Base-by-base conservation (phyloP, 352 stramenopile species). In the Pythium vanterpoolii region DNA sequence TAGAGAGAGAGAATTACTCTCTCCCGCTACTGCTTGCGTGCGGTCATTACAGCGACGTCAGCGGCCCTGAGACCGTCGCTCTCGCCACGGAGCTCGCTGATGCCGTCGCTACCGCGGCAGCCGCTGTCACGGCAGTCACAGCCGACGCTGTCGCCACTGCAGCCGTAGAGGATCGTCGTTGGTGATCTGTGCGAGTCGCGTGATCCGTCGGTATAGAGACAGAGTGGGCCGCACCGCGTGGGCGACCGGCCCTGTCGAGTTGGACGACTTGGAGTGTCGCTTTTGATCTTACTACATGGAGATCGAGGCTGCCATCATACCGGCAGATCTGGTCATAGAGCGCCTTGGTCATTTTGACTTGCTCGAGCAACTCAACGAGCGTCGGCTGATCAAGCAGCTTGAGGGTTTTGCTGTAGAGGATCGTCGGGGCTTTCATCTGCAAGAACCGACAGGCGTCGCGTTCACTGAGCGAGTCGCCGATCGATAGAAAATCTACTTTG, bases 391-490 rank as follows among this genome's bases (percentile, higher is more conserved):
- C 73, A 24, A 85, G 58, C 18, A 80, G 66, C 49, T 85, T 85
- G 62, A 87, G 63, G 42, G 75, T 85, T 57, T 87, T 87, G 56
- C 66, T 69, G 28, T 74, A 53, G 7, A 85, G 39, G 50, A 76
- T 62, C 1, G 57, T 42, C 0, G 66, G 64, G 2, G 66, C 68
- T n/a, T 72, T 70, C 23, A 59, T 38, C 39, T 78, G 73, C 47
- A 83, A 56, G 46, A 69, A 64, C 6, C 74, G 66, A 51, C 77
- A 85, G 6, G 77, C 77, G 28, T 84, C 65, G n/a, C 78, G 75
- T 51, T 86, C 75, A 51, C 73, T 81, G 19, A 74, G 24, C 13
- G 78, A 75, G 58, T 88, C 76, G 16, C 76, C 76, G 23, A 88
- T 62, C 9, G 76, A 88, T n/a, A 88, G 63, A 23, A 86, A 67